Evolutionary conservation across 148 eudicot genomes (phyloP), one percentile per base, ranked within the genome.

Genomic region (Fagopyrum tataricum): DNA sequence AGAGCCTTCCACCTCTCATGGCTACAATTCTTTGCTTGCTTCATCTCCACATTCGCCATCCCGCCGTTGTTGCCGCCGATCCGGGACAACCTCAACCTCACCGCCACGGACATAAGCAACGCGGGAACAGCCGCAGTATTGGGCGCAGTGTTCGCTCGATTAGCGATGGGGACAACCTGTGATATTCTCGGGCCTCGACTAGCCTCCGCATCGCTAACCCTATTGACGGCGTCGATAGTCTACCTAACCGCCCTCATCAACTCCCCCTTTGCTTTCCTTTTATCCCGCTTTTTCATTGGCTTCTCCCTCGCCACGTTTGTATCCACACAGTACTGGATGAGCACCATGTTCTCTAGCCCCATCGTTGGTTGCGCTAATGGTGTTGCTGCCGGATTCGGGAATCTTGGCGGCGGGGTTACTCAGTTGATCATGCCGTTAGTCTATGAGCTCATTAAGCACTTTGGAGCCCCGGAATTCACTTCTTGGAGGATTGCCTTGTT

Each of bases 301-400:
- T 81, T 87, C 73, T 84, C 76, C 6, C 78, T 87, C 0, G 90
- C 90, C 14, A 87, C 83, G 40, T 87, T 87, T 66, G 90, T 87
- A 3, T 81, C 90, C 51, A 79, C 49, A 73, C 90, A 87, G 76
- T 87, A 75, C 77, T 87, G 90, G 90, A 84, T 85, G 90, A 77
- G 82, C 73, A 79, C 83, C 73, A 87, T 87, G 90, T 87, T 84
- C 79, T 75, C 86, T 10, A 37, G 52, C 17, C 46, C 46, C 49
- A 73, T 81, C 23, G 85, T 87, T 7, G 90, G 86, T 7, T 68
- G 74, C 0, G 90, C 86, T 7, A 87, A 87, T 3, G 37, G 37
- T 31, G 37, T 31, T 3, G 37, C 37, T 31, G 37, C 37, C 37
- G 37, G 37, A 31, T 87, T 88, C 88, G 90, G 86, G 12, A 79